These are phyloP conservation scores for Thelonectria rubi DNA, from an alignment of 2,329 filamentous ascomycete genomes.

Conservation along the genomic window DNA sequence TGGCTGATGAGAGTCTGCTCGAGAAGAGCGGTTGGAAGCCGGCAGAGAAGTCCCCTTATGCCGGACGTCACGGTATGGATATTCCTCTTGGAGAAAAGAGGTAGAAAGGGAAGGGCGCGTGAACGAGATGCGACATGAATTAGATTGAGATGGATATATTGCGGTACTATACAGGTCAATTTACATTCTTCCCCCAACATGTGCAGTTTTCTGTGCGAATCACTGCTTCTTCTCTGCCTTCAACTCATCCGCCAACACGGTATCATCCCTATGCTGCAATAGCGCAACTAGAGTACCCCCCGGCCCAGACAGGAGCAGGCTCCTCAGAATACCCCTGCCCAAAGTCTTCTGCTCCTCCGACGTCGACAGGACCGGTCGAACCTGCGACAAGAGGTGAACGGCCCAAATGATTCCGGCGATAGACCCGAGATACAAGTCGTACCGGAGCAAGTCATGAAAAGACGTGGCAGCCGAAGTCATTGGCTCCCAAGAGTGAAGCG, in stretches of 20 bases:
- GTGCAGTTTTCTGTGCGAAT: conserved; percentile 3
- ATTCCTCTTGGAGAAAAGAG: conserved; percentile 37
- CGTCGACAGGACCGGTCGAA: conserved; percentile 22
- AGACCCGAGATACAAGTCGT: conserved; percentile 38
- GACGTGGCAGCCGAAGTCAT: conserved; percentile 32
- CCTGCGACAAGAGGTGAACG: conserved; percentile 26
- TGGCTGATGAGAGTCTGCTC: conserved; percentile 64
- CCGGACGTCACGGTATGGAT: conserved; percentile 37
- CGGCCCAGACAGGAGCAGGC: conserved; percentile 36
- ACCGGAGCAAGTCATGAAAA: conserved; percentile 39
- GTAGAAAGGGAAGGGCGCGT: conserved; percentile 8
- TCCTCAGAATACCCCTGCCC: conserved; percentile 29
- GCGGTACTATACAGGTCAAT: conserved; percentile 10
- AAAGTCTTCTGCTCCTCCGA: conserved; percentile 34
- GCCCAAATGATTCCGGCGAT: conserved; percentile 34
- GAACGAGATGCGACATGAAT: neutral
- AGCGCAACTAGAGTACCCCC: conserved; percentile 38
- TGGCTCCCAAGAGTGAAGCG: conserved; percentile 27
- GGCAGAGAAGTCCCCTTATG: conserved; percentile 68
- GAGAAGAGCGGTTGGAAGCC: conserved; percentile 67
- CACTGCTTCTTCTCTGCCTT: conserved; percentile 38
- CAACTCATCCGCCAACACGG: conserved; percentile 34
- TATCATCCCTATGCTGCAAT: conserved; percentile 41
- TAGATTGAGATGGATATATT: neutral
- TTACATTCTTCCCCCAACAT: neutral